Conservation (phyloP, 345 rosid species). For the Melastoma malabathricum region DNA sequence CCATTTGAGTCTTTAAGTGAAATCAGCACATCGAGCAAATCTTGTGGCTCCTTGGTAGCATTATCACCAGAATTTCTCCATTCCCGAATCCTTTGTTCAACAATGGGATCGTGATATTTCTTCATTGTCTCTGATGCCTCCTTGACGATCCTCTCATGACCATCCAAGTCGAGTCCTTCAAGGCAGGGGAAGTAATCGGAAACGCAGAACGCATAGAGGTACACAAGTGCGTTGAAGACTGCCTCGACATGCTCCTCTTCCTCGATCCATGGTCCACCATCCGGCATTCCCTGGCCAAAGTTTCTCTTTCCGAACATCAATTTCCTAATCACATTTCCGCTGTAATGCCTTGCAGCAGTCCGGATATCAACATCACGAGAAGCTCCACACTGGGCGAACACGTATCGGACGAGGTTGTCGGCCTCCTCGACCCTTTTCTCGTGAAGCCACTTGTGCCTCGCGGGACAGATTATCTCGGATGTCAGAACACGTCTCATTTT, state of each 20-base stretch:
- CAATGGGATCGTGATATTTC: conserved; percentile 33
- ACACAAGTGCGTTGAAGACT: conserved; percentile 18
- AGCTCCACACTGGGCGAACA: conserved; percentile 5
- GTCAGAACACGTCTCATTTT: conserved; percentile 11
- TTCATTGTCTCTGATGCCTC: conserved; percentile 10
- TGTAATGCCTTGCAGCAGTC: conserved; percentile 18
- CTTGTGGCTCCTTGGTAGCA: conserved; percentile 14
- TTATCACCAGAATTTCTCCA: conserved; percentile 6
- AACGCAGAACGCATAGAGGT: conserved; percentile 23
- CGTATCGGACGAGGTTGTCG: conserved; percentile 10
- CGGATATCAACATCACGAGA: conserved; percentile 18
- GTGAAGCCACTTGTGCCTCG: conserved; percentile 3
- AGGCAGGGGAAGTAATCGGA: conserved; percentile 39
- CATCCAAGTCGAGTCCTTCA: conserved; percentile 37
- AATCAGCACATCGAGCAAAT: conserved; percentile 35
- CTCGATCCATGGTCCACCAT: conserved; percentile 29
- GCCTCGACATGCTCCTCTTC: conserved; percentile 36
- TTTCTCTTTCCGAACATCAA: conserved; percentile 24
- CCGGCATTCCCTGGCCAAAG: conserved; percentile 21
- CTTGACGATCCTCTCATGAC: conserved; percentile 28
- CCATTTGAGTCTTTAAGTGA: conserved; percentile 16
- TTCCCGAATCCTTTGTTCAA: conserved; percentile 24
- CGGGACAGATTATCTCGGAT: conserved; percentile 8
- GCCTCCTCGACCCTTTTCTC: conserved; percentile 13
- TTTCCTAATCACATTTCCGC: conserved; percentile 32